A percentile compares a stretch with the other conserved stretches of the same genome.
Evolutionary conservation across 768 basidiomycete species (phyloP).

Genomic region (Trametes maxima): DNA sequence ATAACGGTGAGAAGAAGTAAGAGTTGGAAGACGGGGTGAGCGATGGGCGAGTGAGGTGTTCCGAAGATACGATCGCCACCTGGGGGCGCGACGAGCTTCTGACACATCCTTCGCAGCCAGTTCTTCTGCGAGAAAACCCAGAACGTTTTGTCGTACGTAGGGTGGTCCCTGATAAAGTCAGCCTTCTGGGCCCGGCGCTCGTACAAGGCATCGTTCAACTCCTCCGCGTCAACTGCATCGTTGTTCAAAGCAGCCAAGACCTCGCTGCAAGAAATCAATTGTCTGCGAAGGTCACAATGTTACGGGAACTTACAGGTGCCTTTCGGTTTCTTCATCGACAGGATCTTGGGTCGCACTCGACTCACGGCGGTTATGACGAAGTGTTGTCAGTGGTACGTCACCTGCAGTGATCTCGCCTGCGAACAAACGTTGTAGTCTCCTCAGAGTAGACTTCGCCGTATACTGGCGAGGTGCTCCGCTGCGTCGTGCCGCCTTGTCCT

Average conservation of each 20-base stretch:
- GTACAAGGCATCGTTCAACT: conserved; percentile 60
- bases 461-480: conserved; percentile 47
- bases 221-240: conserved; percentile 51
- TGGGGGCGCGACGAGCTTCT: conserved; percentile 80
- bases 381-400: conserved; percentile 61
- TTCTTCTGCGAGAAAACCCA: conserved; percentile 89
- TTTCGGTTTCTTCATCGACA: conserved; percentile 65
- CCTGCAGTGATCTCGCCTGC: conserved; percentile 51
- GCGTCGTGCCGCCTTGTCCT: conserved; percentile 20
- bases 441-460: conserved; percentile 55
- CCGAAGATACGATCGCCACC: conserved; percentile 89
- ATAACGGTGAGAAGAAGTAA: conserved; percentile 75
- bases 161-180: conserved; percentile 87
- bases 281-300: background rate
- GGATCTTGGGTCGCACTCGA: conserved; percentile 33
- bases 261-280: conserved; percentile 49
- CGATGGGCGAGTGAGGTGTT: conserved; percentile 60
- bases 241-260: conserved; percentile 65
- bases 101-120: conserved; percentile 70
- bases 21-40: conserved; percentile 74
- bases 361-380: conserved; percentile 44
- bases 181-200: conserved; percentile 78
- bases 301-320: conserved; percentile 60
- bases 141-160: conserved; percentile 86
- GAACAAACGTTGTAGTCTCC: conserved; percentile 65